Evolutionary conservation across 2,329 filamentous ascomycete genomes (phyloP), one percentile per base, ranked within the genome.

Genomic region (Exophiala oligosperma): DNA sequence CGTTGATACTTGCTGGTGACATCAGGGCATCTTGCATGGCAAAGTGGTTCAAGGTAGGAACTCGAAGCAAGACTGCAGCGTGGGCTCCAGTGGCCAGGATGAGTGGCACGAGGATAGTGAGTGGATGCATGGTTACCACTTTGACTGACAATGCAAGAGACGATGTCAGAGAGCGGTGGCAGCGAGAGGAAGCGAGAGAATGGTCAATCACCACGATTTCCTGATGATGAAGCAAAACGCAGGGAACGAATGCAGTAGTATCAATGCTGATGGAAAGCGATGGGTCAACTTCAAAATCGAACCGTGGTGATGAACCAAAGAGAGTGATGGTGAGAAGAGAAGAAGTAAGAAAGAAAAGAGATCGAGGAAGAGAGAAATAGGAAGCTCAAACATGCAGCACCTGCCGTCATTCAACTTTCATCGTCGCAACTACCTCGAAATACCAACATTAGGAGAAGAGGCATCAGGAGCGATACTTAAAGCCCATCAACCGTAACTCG

Each of bases 1-100:
- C 56, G n/a, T 54, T 41, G n/a, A 44, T 57, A 52, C 38, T 53
- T 56, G 28, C 53, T 48, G 21, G 44, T 49, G 11, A 63, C 37
- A 11, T 43, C 9, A 7, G 46, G 21, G 11, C 37, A 35, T 41
- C 26, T 7, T 54, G 43, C 23, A 29, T 32, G 26, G 29, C 29
- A 29, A 24, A 8, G 52, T 43, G 38, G 46, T 26, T 46, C 11
- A 24, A 21, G 24, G 49, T 12, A 17, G 35, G n/a, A 17, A 3
- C 3, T 28, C 12, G 26, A 11, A 21, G 44, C 35, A 43, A n/a
- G 21, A 38, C 37, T 23, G 14, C 29, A 41, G 32, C 49, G 4
- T 17, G 37, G 29, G 37, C 21, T 3, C 21, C 7, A 26, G 32
- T 32, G 49, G 49, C 26, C n/a, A 41, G 37, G n/a, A 52, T 7